These are phyloP conservation scores for Aureobasidium sp. DNA, from an alignment of 2,329 filamentous ascomycete genomes.

Conservation along the genomic window DNA sequence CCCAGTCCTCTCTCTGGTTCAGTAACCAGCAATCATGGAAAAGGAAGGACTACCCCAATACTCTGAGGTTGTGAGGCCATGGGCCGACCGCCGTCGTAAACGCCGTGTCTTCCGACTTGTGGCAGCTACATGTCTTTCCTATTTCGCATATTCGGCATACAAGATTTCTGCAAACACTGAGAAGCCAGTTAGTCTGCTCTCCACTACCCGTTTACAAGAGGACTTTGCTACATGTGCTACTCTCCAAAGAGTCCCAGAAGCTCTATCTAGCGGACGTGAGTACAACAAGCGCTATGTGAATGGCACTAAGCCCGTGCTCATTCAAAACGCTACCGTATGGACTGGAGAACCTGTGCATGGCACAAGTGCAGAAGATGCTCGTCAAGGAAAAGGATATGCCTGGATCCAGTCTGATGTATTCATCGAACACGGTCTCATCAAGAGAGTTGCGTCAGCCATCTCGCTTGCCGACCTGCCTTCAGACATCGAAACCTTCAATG, in stretches of 20 bases:
- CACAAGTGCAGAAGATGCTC: conserved; percentile 59
- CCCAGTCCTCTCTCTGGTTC: background rate
- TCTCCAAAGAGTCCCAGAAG: conserved; percentile 60
- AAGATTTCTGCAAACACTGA: conserved; percentile 19
- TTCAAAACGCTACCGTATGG: conserved; percentile 74
- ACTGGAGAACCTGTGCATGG: conserved; percentile 65
- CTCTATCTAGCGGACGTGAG: conserved; percentile 62
- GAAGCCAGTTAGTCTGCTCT: conserved; percentile 43
- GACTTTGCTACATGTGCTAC: conserved; percentile 64
- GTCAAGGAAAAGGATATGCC: conserved; percentile 63
- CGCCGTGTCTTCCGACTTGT: conserved; percentile 18
- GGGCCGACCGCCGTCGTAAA: conserved; percentile 12
- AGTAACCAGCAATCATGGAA: conserved; percentile 3
- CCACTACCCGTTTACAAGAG: conserved; percentile 57
- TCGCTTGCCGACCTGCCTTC: conserved; percentile 47
- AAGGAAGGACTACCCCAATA: conserved; percentile 21
- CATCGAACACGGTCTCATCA: conserved; percentile 68
- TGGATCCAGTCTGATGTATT: conserved; percentile 70
- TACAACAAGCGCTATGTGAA: conserved; percentile 68
- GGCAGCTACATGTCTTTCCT: conserved; percentile 15
- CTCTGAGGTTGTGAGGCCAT: conserved; percentile 18
- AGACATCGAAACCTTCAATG: conserved; percentile 61
- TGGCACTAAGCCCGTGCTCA: conserved; percentile 66
- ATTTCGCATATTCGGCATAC: conserved; percentile 19
- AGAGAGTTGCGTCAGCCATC: conserved; percentile 56